Evolutionary conservation across 106 monocot species (phyloP).

Genomic region (Allium cepa): DNA sequence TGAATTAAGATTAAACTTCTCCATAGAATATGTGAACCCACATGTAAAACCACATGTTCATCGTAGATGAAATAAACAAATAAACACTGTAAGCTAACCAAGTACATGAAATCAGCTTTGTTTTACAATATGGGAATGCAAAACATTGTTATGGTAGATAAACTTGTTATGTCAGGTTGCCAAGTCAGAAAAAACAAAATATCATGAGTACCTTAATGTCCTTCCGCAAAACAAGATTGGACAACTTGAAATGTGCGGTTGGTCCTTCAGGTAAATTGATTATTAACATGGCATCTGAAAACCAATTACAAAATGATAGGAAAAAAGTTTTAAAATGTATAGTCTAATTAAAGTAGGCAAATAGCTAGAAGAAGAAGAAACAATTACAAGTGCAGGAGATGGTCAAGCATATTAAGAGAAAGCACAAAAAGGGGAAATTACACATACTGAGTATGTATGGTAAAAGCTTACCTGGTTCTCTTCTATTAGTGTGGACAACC

Average conservation of each 20-base stretch:
- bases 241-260: slow-evolving; percentile 91
- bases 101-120: too few species aligned
- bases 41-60: too few species aligned
- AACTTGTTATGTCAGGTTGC: background rate
- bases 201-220: slow-evolving; percentile 49
- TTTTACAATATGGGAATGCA: too few species aligned
- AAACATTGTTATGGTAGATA: too few species aligned
- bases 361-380: background rate
- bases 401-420: background rate
- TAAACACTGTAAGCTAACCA: too few species aligned
- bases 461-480: slow-evolving; percentile 65
- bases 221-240: slow-evolving; percentile 73
- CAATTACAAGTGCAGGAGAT: background rate
- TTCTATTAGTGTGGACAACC: slow-evolving; percentile 78
- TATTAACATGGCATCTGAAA: slow-evolving; percentile 57
- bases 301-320: background rate
- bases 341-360: background rate
- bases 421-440: too few species aligned
- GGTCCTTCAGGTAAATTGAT: slow-evolving; percentile 82
- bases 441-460: too few species aligned
- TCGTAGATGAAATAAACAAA: too few species aligned
- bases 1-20: too few species aligned
- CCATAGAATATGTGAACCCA: too few species aligned
- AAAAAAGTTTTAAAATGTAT: background rate
- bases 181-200: background rate